These are phyloP conservation scores for Trichophyton simii DNA, from an alignment of 2,329 filamentous ascomycete genomes.

Conservation along the genomic window DNA sequence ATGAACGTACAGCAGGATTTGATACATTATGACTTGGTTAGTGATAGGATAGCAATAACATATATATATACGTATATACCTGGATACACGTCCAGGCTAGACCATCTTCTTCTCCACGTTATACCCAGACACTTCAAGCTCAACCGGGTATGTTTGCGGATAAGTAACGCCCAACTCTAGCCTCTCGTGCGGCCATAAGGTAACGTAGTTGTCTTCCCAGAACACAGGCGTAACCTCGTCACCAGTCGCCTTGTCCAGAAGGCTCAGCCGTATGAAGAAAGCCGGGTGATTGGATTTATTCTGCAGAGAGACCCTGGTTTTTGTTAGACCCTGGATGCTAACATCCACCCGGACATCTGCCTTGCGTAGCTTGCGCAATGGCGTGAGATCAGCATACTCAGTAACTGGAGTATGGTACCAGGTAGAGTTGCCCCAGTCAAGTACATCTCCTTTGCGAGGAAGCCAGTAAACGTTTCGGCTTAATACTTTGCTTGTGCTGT, in stretches of 20 bases:
- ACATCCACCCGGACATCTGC: conserved; percentile 29
- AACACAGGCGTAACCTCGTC: conserved; percentile 40
- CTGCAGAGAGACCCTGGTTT: conserved; percentile 33
- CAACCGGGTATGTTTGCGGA: conserved; percentile 1
- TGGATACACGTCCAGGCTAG: too few relatives aligned
- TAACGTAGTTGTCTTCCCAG: conserved; percentile 54
- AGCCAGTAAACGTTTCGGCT: conserved; percentile 53
- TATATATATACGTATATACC: neutral
- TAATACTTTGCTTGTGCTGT: conserved; percentile 24
- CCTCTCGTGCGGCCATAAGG: conserved; percentile 46
- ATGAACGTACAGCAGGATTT: neutral
- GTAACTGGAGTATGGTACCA: conserved; percentile 50
- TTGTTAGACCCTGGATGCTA: conserved; percentile 1
- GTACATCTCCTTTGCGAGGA: conserved; percentile 32
- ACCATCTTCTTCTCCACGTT: conserved; percentile 6
- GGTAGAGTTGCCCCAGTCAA: conserved; percentile 45
- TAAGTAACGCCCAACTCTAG: conserved; percentile 29
- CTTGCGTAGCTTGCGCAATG: conserved; percentile 29
- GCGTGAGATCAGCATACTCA: conserved; percentile 38
- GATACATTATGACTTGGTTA: neutral
- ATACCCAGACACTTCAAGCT: conserved; percentile 6
- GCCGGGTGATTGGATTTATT: conserved; percentile 44
- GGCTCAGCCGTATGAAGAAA: conserved; percentile 44
- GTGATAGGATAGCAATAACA: neutral
- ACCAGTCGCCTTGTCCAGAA: conserved; percentile 30